Evolutionary conservation across 139 green algal species (phyloP), one percentile per base, ranked within the genome.

Genomic region (Edaphochlamys debaryana): DNA sequence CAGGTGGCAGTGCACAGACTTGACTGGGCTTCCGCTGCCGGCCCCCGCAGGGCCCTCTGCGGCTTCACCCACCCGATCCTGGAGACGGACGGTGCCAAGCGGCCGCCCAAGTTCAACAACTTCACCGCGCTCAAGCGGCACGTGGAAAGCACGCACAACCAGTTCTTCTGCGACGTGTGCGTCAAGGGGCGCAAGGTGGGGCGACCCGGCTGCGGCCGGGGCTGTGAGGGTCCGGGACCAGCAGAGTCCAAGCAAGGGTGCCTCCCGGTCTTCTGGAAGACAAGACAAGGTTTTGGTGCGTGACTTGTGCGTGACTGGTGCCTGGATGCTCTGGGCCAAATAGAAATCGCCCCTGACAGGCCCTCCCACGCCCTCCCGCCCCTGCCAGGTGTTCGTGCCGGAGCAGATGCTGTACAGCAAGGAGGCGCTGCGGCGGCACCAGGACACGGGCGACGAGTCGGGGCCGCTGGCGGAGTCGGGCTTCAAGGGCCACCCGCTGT

Each of bases 371-470:
- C 54, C 54, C 30, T 63, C 54, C 22, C 20, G 5, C 6, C 54
- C 20, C 64, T 4, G 71, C 41, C 89, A 98, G 94, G 93, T 98
- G 42, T 99, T 99, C 70, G 67, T 98, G 25, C 86, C 87, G 42
- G 96, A 99, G 90, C 96, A 99, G 92, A 60, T 95, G 36, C 50
- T 97, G 52, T 99, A 99, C 92, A 96, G 71, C 50, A 91, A 91
- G 82, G 41, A 78, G 11, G 88, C 96, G 52, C 87, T 99, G 70
- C 87, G 97, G 30, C 70, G 80, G 40, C 97, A 99, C 92, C 82
- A 91, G 83, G 86, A 82, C 54, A 85, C 69, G 2, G 96, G 96
- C 1, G 96, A 98, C 73, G 69, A 89, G 36, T 84, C 86, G 3
- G 96, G 96, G 0, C 89, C 94, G 13, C 66, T 98, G 64, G 94